Base-by-base conservation (phyloP, 202 grass and related monocot species). In the Hordeum pubiflorum region DNA sequence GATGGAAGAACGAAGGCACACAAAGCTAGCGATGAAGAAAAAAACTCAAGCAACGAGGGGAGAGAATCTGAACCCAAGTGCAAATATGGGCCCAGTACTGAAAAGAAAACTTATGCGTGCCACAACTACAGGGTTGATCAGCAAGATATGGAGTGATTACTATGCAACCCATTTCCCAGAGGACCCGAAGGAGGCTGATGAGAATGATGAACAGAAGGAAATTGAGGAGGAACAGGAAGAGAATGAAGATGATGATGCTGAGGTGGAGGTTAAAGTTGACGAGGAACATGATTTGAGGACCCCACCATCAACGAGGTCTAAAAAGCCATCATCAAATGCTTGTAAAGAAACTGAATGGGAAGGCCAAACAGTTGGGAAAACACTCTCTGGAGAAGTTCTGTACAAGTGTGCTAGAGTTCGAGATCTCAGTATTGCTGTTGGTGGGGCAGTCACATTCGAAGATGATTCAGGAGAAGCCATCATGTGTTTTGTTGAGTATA, bases 41-140 rank as follows among this genome's bases (percentile, higher is more conserved):
- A 92, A 85, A 74, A 69, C 70, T 58, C 59, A 79, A 52, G 27
- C 65, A 5, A 79, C 33, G 9, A 90, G 85, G 71, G 87, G 84
- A 54, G 83, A 67, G 72, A 92, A 92, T 82, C 77, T 89, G 57
- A 96, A 96, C 22, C 93, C 93, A 50, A 92, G 84, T 65, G 93
- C 90, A 81, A 81, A 68, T 63, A 84, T 90, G 63, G 74, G 83
- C 9, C 93, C 85, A 46, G 26, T 78, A 50, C 23, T 84, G 6
- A 90, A 65, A 71, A 86, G 79, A 37, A 91, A 95, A 74, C 82
- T 88, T 26, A 95, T 95, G 89, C 89, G 89, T 76, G 92, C 92
- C 6, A 92, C 92, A 34, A 92, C 92, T 54, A 95, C 92, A 44
- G 88, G 70, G 46, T 76, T 95, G 38, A 78, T 95, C 71, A 92